phyloP scores from a whole-genome alignment of 176 grass and related monocot species.

The Hsuehochloa calcarea region DNA sequence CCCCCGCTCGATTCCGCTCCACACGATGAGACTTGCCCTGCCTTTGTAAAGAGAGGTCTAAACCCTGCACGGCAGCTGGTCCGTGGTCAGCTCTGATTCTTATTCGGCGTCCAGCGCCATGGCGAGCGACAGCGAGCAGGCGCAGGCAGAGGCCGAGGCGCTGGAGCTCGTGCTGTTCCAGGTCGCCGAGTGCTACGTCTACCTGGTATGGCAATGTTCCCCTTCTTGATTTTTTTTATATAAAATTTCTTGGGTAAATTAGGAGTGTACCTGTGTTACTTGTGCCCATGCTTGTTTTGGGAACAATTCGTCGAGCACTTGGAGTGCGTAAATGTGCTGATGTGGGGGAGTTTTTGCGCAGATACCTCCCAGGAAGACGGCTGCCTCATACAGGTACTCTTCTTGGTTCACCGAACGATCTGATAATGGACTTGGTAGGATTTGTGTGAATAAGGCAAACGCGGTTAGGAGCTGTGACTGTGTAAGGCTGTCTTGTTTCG shows the following conservation, averaged over 20 bases:
- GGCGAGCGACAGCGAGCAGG: constrained; percentile 35
- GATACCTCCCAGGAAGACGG: constrained; percentile 95
- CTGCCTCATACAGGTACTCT: constrained; percentile 84
- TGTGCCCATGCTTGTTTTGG: not conserved
- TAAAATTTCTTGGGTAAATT: not conserved
- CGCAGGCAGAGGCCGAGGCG: constrained; percentile 38
- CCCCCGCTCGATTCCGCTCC: not conserved
- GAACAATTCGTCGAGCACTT: constrained; percentile 5
- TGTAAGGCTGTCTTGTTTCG: not conserved
- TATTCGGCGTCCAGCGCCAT: constrained; percentile 33
- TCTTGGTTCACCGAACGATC: not conserved
- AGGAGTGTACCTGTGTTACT: not conserved
- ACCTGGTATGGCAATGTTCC: constrained; percentile 50
- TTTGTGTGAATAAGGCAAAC: not conserved
- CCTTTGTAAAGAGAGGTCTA: not conserved
- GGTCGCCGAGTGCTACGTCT: constrained; percentile 90
- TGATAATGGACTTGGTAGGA: not conserved
- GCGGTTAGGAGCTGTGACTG: not conserved
- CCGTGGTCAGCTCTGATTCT: not conserved
- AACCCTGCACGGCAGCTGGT: not conserved
- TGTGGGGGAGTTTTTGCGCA: constrained; percentile 35
- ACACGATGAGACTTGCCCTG: not conserved
- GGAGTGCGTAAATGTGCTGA: not conserved
- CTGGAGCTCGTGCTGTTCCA: constrained; percentile 91
- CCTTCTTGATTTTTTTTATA: not conserved